Percentiles rank a stretch among this genome's conserved stretches.
phyloP scores from a whole-genome alignment of 179 eudicot species.

The Heliamphora pulchella region DNA sequence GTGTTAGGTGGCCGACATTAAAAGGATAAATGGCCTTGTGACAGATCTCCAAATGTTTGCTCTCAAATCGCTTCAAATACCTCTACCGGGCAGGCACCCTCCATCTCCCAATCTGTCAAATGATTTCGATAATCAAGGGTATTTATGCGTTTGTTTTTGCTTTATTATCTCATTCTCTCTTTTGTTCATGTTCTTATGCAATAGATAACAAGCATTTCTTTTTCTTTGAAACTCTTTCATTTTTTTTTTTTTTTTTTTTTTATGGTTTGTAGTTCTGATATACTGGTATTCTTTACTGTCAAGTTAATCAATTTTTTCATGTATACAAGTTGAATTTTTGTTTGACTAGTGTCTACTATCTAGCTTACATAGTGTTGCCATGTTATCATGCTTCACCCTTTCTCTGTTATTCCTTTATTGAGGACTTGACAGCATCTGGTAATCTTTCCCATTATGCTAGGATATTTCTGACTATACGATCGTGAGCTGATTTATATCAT shows the following conservation, averaged over 20 bases:
- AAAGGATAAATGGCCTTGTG: conserved; percentile 67
- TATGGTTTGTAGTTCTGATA: neutral
- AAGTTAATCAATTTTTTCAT: neutral
- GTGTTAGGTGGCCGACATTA: conserved; percentile 87
- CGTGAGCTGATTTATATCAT: too few species aligned
- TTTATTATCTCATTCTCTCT: neutral
- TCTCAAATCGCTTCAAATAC: conserved; percentile 78
- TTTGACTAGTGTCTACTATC: too few species aligned
- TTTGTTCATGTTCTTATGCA: neutral
- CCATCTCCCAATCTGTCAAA: conserved; percentile 70
- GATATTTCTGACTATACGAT: too few species aligned
- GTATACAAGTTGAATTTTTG: neutral
- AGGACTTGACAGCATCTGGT: too few species aligned
- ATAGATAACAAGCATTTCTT: neutral
- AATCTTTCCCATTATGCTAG: too few species aligned
- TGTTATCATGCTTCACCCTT: too few species aligned
- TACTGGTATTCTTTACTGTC: neutral
- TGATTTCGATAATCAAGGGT: conserved; percentile 49
- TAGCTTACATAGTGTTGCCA: too few species aligned
- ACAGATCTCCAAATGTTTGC: conserved; percentile 97
- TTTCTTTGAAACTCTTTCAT: too few species aligned
- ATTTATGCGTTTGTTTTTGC: conserved; percentile 11
- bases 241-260: too few species aligned
- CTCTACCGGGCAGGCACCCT: conserved; percentile 87
- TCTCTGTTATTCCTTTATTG: too few species aligned